Evolutionary conservation across 164 flowering plant genomes (phyloP).

Genomic region (Pachysandra terminalis): DNA sequence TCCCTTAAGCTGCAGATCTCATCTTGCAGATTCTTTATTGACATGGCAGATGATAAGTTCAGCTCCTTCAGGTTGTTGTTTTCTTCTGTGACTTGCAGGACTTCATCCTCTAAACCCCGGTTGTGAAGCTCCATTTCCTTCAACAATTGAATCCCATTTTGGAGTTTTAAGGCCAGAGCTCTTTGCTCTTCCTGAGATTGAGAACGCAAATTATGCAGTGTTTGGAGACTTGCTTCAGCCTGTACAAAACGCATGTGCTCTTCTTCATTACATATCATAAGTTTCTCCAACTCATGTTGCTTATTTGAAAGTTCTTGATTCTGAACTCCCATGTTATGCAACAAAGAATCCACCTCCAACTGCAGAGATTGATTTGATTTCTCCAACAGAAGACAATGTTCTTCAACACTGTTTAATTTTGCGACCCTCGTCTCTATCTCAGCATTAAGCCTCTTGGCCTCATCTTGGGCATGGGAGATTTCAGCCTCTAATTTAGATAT

Average conservation of each 20-base stretch:
- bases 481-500: conserved; percentile 58
- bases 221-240: conserved; percentile 53
- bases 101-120: conserved; percentile 47
- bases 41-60: conserved; percentile 38
- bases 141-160: conserved; percentile 52
- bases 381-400: conserved; percentile 44
- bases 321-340: conserved; percentile 45
- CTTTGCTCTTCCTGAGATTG: conserved; percentile 74
- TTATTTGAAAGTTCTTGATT: conserved; percentile 60
- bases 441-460: conserved; percentile 44
- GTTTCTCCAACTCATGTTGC: conserved; percentile 59
- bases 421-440: conserved; percentile 38
- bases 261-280: conserved; percentile 45
- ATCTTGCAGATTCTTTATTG: conserved; percentile 44
- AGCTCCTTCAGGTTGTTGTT: conserved; percentile 51
- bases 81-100: conserved; percentile 45
- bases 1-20: conserved; percentile 56
- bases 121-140: conserved; percentile 62
- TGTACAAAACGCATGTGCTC: conserved; percentile 49
- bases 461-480: conserved; percentile 45
- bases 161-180: conserved; percentile 54
- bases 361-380: conserved; percentile 55
- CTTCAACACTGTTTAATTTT: conserved; percentile 52
- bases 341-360: conserved; percentile 48
- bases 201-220: conserved; percentile 52